Evolutionary conservation across 192 early-diverging fungal species (phyloP), one percentile per base, ranked within the genome.

Genomic region (Gonapodya prolifera): DNA sequence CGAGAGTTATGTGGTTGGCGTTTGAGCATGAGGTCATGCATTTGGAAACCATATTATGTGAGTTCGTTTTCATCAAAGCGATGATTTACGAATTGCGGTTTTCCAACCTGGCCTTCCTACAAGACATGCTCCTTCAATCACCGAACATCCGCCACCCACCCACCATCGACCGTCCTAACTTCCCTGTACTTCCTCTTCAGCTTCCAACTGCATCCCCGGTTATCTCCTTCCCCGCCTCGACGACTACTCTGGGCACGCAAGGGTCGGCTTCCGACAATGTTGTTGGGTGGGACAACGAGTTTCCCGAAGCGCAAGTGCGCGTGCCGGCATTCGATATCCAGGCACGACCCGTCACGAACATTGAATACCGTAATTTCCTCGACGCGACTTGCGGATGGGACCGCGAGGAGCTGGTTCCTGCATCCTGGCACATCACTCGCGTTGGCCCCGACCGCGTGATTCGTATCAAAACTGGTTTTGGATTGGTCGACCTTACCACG

Each of bases 1-100:
- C 84, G 1, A 85, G 93, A 29, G 87, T 89, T 18, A 33, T 96
- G 30, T 94, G 88, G 87, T 95, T 97, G 94, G 84, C 86, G 16
- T 96, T 92, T 84, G 96, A 98, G 81, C 96, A 98, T 80, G 92
- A 98, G 77, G 94, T 91, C 0, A 91, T 96, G 94, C 96, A 98
- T 77, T 81, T 95, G 2, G 96, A 98, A 81, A 69, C 45, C 45
- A 69, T 69, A 8, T 16, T 69, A 8, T 69, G 84, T 84, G 31
- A 29, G 61, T 77, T 30, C 2, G 45, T 16, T n/a, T 8, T 77
- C 17, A 30, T 74, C 70, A 77, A n/a, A 18, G 17, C n/a, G 2
- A 17, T 8, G 8, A 17, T 77, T 23, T 70, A 0, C 18, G 31
- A 2, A 17, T 74, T 17, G 69, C 8, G 18, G 34, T 33, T 78